These are phyloP conservation scores for Penstemon barbatus DNA, from an alignment of 257 asterid species.

Conservation along the genomic window DNA sequence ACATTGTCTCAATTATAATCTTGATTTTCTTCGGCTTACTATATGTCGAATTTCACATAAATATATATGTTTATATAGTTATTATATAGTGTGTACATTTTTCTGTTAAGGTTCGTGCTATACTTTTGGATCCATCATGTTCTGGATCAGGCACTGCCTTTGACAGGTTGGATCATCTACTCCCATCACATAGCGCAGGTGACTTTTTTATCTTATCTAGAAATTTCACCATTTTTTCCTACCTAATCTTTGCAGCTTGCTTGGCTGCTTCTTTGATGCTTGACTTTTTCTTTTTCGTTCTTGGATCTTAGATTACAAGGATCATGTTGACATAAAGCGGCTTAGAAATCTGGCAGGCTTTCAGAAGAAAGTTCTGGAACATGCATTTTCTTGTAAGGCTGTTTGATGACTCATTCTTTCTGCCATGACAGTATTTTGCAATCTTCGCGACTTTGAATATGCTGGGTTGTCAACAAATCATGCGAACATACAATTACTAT, in stretches of 20 bases:
- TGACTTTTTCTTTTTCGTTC: not conserved
- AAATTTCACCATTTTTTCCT: not conserved
- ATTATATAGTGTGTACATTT: too few species aligned
- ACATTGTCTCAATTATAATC: not conserved
- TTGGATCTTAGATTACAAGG: constrained; percentile 28
- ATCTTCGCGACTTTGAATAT: constrained; percentile 8
- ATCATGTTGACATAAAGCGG: constrained; percentile 39
- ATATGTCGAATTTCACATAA: not conserved
- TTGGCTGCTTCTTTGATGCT: not conserved
- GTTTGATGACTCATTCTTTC: constrained; percentile 7
- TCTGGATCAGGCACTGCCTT: constrained; percentile 93
- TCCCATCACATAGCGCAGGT: constrained; percentile 84
- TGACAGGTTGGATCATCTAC: constrained; percentile 87
- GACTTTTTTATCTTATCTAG: not conserved
- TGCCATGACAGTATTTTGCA: not conserved
- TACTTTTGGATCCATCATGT: constrained; percentile 93
- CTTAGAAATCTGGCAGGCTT: constrained; percentile 76
- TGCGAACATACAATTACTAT: not conserved
- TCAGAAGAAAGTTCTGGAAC: constrained; percentile 73
- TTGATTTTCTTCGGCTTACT: constrained; percentile 4
- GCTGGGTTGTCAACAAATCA: not conserved
- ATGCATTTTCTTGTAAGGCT: constrained; percentile 76
- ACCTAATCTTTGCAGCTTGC: too few species aligned
- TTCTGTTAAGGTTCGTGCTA: constrained; percentile 67
- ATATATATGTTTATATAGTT: too few species aligned